Base-by-base conservation (phyloP, 2,329 filamentous ascomycete species). In the Trichoderma pleuroti region DNA sequence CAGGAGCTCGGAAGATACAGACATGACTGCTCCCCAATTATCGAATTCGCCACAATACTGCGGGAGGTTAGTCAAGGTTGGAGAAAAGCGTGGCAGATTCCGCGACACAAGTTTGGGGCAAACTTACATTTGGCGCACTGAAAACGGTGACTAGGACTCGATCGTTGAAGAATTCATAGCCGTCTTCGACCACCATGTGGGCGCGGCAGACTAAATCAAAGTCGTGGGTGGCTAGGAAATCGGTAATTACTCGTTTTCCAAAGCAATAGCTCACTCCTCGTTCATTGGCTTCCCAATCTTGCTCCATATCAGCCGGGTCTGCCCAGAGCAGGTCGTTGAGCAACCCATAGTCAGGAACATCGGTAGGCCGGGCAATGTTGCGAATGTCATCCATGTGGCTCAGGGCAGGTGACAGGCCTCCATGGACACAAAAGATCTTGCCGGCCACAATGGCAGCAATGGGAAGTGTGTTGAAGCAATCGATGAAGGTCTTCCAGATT, bases 1-100 rank as follows among this genome's bases (percentile, higher is more conserved):
- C 1, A 99, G 88, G 66, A 99, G 83, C 81, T 98, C 96, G 16
- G 89, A 89, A 1, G 94, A 98, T 26, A 99, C 96, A 3, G 95
- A 97, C 96, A 99, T 99, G 75, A 98, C 94, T 16, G 96, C 96
- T 24, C 96, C 96, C 93, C 96, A 98, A 74, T 99, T 99, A 80
- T 99, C 96, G 75, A 99, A 99, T 81, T 99, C 96, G 75, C 96
- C 96, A 77, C 96, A 99, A 78, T 99, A 98, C 93, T 97, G 74
- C n/a, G 6, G 14, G 16, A 16, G n/a, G 76, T 80, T 76, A 82
- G 79, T 63, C 24, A 18, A 30, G 56, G 32, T 26, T 16, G 34
- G n/a, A n/a, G n/a, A 26, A 6, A 71, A n/a, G 1, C 8, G 24
- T 32, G 11, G 32, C 2, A 12, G 30, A 21, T n/a, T 9, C 2